These are phyloP conservation scores for Diddensiella santjacobensis DNA, from an alignment of 805 yeast species.

Conservation along the genomic window DNA sequence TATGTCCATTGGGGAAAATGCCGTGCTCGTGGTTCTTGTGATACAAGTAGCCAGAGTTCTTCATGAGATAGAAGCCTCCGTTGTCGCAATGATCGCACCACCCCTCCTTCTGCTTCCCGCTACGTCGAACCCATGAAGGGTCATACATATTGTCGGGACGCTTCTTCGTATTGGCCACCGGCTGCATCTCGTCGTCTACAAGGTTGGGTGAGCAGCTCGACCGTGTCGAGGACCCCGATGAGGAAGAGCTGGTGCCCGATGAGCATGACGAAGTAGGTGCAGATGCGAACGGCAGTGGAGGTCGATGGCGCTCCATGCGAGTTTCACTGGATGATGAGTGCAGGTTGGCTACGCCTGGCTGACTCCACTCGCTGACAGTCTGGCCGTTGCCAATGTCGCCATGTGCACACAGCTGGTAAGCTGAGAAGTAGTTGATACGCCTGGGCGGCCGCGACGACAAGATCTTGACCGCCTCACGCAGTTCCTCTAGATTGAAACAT, in stretches of 20 bases:
- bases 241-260: not conserved
- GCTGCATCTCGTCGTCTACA: conserved; percentile 1
- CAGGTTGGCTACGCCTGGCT: conserved; percentile 1
- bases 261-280: not conserved
- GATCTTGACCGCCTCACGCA: conserved; percentile 17
- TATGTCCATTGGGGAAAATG: conserved; percentile 23
- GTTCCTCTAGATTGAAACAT: conserved; percentile 18
- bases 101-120: conserved; percentile 21
- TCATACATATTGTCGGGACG: conserved; percentile 18
- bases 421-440: conserved; percentile 23
- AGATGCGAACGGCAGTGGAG: not conserved
- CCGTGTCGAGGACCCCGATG: not conserved
- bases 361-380: conserved; percentile 17
- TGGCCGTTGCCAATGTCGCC: conserved; percentile 16
- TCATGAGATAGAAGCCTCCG: conserved; percentile 21
- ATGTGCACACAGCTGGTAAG: conserved; percentile 20
- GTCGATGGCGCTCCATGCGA: conserved; percentile 2
- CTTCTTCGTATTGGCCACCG: conserved; percentile 10
- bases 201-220: not conserved
- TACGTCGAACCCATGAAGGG: conserved; percentile 21
- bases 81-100: conserved; percentile 25
- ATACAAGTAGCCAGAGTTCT: conserved; percentile 25
- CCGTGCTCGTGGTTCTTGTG: conserved; percentile 29
- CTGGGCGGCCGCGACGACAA: conserved; percentile 25
- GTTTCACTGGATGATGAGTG: conserved; percentile 18